Base-by-base conservation (phyloP, 768 basidiomycete species). In the Tulasnella sp. region DNA sequence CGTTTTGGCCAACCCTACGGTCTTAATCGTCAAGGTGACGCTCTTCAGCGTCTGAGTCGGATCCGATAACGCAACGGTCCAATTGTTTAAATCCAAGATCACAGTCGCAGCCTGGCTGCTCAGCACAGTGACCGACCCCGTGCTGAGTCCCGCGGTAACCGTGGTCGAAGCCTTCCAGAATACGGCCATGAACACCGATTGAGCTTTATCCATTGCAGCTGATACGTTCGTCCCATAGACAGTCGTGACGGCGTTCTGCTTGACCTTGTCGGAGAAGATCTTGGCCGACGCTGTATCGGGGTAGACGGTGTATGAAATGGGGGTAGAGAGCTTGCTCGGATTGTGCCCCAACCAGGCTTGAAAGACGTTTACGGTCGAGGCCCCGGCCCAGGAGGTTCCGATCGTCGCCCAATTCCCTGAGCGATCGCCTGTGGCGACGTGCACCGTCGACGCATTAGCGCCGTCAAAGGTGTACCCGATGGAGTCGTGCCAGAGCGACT, bases 401-500 rank as follows among this genome's bases (percentile, higher is more conserved):
- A 89, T 86, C 5, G 77, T 75, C 3, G 83, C 80, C 90, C 90
- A 91, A 74, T 84, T 81, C 1, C 89, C 89, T 0, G 82, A 84
- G 73, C 83, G 83, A 40, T 81, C 74, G 3, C 85, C 86, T 3
- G 84, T 81, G 3, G 83, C 80, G 12, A 84, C 76, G 22, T 16
- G 22, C 16, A 65, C 0, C 42, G 67, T 9, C 83, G 76, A 17
- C 62, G 62, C 77, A 34, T 75, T 68, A 11, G 29, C 32, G 35
- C 39, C 79, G 76, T 70, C 77, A 75, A 90, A 84, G 6, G 78
- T 71, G 76, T 90, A 91, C 3, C 90, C 90, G n/a, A 89, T 83
- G 47, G 82, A 80, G 42, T 83, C 87, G 76, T 91, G 89, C 86
- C 88, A 90, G 16, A 91, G 79, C 5, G 86, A 82, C 5, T 77